Evolutionary conservation across 75 land plant genomes (phyloP).

Genomic region (Selaginella tamariscina): DNA sequence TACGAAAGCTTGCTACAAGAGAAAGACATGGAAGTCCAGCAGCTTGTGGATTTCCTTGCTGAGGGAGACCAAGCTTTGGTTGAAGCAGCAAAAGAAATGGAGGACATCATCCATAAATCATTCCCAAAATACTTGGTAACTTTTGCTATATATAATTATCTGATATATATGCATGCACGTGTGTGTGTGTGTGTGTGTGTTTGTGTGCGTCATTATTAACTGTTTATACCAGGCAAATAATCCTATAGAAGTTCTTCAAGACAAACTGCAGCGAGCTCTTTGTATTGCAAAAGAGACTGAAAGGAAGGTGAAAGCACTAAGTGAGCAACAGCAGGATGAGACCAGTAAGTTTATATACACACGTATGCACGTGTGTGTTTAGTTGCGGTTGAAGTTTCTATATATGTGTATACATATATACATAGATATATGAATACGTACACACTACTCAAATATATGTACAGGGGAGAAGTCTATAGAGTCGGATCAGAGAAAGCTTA

Average conservation of each 20-base stretch:
- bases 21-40: conserved; percentile 36
- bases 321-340: conserved; percentile 23
- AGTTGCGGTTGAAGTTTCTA: background rate
- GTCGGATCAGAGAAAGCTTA: conserved; percentile 17
- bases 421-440: conserved; percentile 41
- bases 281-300: conserved; percentile 44
- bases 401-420: conserved; percentile 1
- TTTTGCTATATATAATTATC: conserved; percentile 8
- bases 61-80: conserved; percentile 51
- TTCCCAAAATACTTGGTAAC: conserved; percentile 15
- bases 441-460: conserved; percentile 32
- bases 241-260: conserved; percentile 48
- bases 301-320: conserved; percentile 53
- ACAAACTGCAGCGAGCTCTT: conserved; percentile 40
- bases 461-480: conserved; percentile 19
- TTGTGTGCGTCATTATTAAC: background rate
- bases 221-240: conserved; percentile 10
- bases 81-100: conserved; percentile 51
- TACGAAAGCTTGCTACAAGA: conserved; percentile 23
- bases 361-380: background rate
- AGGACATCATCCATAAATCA: conserved; percentile 35
- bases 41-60: conserved; percentile 33
- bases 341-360: background rate
- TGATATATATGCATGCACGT: background rate
- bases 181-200: background rate